Evolutionary conservation across 2,329 filamentous ascomycete species (phyloP), one percentile per base, ranked within the genome.

Genomic region (Botryosphaeria dothidea): DNA sequence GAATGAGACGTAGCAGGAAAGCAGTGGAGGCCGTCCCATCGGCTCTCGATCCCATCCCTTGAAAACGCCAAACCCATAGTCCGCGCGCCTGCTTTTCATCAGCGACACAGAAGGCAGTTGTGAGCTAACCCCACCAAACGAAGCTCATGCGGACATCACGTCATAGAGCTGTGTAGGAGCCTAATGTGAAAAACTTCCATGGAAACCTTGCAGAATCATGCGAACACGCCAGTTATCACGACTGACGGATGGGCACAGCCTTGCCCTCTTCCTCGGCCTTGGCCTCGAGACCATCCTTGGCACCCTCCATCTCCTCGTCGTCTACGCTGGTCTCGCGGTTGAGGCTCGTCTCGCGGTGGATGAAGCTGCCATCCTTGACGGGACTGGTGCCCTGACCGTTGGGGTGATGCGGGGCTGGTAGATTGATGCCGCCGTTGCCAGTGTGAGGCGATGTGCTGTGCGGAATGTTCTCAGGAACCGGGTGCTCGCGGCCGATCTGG

Each of bases 391-490:
- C 85, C 70, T 88, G 71, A 34, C 68, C 72, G 65, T 75, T 77
- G 70, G 78, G 79, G 71, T 77, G 78, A 71, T 77, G 81, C 73
- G 70, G 38, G 38, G 21, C 13, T 25, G 63, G 31, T 19, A 51
- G 29, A 36, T 65, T 67, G 67, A 46, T 67, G 19, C 7, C 23
- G 21, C 9, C 25, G 38, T 41, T 51, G 57, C 46, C 45, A 65
- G 49, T 45, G 79, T 85, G 79, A 67, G 90, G 89, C 65, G 90
- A 90, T 48, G 90, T 88, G 71, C 94, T 86, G 82, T 97, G 93
- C 31, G 93, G 93, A 79, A 97, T 97, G 79, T 96, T 96, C 81
- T 97, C 93, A 70, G 93, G 93, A 60, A 93, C 90, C 63, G 95
- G 95, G 79, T 99, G 95, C 81, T 97, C 90, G 74, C 92, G 93